Evolutionary conservation across 345 rosid species (phyloP).

Genomic region (Salix udensis): DNA sequence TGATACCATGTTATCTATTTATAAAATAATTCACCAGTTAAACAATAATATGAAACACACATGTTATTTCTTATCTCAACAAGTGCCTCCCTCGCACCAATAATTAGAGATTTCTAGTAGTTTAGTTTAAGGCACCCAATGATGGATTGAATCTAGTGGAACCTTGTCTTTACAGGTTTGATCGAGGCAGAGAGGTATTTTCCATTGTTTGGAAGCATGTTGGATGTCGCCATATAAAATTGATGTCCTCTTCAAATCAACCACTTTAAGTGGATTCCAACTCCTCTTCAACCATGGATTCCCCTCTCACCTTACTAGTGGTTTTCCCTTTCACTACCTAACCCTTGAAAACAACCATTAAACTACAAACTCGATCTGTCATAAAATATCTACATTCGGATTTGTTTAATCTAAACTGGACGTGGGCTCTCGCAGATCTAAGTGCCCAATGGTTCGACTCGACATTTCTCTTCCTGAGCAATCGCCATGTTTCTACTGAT

Average conservation of each 20-base stretch:
- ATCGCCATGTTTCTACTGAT: slow-evolving; percentile 26
- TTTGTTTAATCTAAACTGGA: slow-evolving; percentile 32
- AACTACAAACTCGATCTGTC: slow-evolving; percentile 27
- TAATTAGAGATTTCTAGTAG: slow-evolving; percentile 27
- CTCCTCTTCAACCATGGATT: slow-evolving; percentile 74
- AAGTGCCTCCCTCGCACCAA: slow-evolving; percentile 41
- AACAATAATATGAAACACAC: too few relatives aligned
- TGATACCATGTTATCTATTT: too few relatives aligned
- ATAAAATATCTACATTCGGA: slow-evolving; percentile 19
- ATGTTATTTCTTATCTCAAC: too few relatives aligned
- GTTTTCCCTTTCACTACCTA: slow-evolving; percentile 91
- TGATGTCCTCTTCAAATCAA: slow-evolving; percentile 48
- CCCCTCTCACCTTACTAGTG: slow-evolving; percentile 43
- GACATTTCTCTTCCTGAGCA: slow-evolving; percentile 30
- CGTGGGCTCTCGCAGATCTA: slow-evolving; percentile 62
- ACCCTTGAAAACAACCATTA: slow-evolving; percentile 52
- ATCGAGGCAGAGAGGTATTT: slow-evolving; percentile 25
- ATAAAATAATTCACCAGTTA: too few relatives aligned
- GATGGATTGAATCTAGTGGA: slow-evolving; percentile 51
- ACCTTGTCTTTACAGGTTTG: slow-evolving; percentile 62
- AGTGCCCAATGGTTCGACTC: slow-evolving; percentile 39
- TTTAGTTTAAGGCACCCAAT: slow-evolving; percentile 44
- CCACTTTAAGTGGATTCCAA: slow-evolving; percentile 85
- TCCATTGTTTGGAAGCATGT: slow-evolving; percentile 50
- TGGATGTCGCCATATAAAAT: slow-evolving; percentile 44